Evolutionary conservation across 2,329 filamentous ascomycete species (phyloP), one percentile per base, ranked within the genome.

Genomic region (Talaromyces rugulosus): DNA sequence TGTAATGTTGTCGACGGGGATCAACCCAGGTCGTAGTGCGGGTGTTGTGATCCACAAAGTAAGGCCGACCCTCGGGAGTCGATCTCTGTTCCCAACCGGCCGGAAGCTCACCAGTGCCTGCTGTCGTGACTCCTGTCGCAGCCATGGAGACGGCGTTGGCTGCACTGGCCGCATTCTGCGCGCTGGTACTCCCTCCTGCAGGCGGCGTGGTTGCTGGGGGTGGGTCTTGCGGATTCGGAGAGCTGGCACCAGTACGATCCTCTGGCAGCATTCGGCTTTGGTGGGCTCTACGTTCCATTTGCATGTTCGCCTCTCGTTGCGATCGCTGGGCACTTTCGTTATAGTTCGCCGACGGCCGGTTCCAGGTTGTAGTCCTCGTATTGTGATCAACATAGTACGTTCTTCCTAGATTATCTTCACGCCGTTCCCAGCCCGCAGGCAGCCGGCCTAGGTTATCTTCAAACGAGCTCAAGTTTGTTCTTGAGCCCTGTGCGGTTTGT

Each of bases 351-450:
- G 91, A 90, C 7, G 95, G 95, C 63, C 95, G 84, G 69, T 91
- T 94, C 95, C 95, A 99, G 69, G 94, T 98, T 0, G 95, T 99
- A 60, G 95, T 94, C 70, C 95, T 85, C 6, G 93, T 96, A 75
- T 98, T 98, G 75, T 98, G 95, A 72, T 99, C 95, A 58, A 99
- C 95, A 74, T 98, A 99, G 74, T 99, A 99, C 27, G 94, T 98
- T 70, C 95, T 86, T 58, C 95, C 94, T 51, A 98, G 78, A 69
- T 97, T 95, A 74, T 99, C 95, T 76, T 98, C 94, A 61, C 95
- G 87, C 61, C 95, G 88, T 79, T 99, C 95, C 94, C 95, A 99
- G 36, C 95, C 95, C 57, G 90, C 88, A 36, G 95, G 95, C 60
- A 99, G 79, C 68, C 94, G 88, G 62, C 95, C 95, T 72, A 97